These are phyloP conservation scores for Poa pratensis DNA, from an alignment of 176 grass and related monocot genomes.

Conservation along the genomic window DNA sequence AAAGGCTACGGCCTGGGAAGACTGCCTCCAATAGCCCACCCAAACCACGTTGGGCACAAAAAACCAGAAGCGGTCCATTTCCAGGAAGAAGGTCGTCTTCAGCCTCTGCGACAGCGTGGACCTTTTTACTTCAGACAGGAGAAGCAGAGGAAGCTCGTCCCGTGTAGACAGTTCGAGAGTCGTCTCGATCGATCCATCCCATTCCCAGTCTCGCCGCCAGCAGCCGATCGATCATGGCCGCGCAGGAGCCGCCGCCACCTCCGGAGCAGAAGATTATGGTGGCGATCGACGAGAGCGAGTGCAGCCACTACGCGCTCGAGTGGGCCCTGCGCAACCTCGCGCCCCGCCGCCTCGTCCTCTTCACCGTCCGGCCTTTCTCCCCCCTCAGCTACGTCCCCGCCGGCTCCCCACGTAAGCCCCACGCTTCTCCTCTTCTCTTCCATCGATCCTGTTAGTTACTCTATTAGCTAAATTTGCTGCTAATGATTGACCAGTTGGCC, in stretches of 20 bases:
- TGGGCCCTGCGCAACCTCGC: conserved; percentile 25
- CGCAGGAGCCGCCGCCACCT: neutral
- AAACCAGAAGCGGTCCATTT: neutral
- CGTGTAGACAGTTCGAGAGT: neutral
- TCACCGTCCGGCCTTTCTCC: conserved; percentile 28
- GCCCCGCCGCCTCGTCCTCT: conserved; percentile 18
- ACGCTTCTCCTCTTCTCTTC: neutral
- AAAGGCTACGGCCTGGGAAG: too few relatives aligned
- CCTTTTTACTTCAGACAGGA: neutral
- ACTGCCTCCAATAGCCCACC: too few relatives aligned
- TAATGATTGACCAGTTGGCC: neutral
- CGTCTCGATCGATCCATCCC: neutral
- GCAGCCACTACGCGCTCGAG: conserved; percentile 31
- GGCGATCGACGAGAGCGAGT: conserved; percentile 31
- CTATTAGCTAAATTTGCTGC: neutral
- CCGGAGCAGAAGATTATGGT: conserved; percentile 20
- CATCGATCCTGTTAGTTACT: neutral
- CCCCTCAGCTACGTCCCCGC: neutral
- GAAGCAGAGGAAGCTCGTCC: neutral
- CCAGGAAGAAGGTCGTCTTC: neutral
- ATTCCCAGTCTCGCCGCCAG: neutral
- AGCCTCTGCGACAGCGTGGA: neutral
- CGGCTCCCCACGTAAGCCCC: conserved; percentile 19
- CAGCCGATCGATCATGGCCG: neutral
- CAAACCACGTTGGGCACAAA: neutral